Base-by-base conservation (phyloP, 306 rosid species). In the Nissolia schottii region DNA sequence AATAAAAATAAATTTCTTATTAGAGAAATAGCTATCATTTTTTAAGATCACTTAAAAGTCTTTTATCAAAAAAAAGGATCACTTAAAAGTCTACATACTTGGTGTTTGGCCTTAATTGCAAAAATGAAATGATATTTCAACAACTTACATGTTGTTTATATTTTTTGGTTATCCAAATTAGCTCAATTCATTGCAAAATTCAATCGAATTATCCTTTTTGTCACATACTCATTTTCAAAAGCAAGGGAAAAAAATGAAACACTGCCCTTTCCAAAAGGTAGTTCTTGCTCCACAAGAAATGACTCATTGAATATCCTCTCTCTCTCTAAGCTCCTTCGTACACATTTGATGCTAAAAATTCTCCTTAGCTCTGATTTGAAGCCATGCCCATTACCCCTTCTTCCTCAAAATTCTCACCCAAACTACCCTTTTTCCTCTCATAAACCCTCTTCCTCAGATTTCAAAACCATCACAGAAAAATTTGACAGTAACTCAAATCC, bases 231-330 rank as follows among this genome's bases (percentile, higher is more conserved):
- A 31, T 67, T 48, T 10, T 11, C 2, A 29, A 15, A 46, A 10
- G 25, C 1, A 13, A 7, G 13, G 46, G n/a, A 3, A 2, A 4
- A 28, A 11, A 46, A 43, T 19, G 4, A 57, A 37, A 28, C 43
- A 23, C 20, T 0, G 23, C 38, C 46, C 16, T 38, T 27, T 49
- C 27, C 38, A 75, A n/a, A n/a, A 58, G 34, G 49, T 8, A 49
- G 60, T 74, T 1, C 90, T 83, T 87, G 83, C 15, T 49, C 80
- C 13, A 3, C 90, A 87, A 89, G 96, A 64, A 81, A 83, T 28
- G 14, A 65, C 10, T 50, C 10, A n/a, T n/a, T 61, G 53, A 76
- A 40, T 34, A 66, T 27, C 63, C 54, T 57, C 79, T 16, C 37
- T 56, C 51, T 46, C 25, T 2, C 70, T 75, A 5, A 7, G 16